Conservation (phyloP, 2,329 filamentous ascomycete species). For the Diaporthe helianthi region DNA sequence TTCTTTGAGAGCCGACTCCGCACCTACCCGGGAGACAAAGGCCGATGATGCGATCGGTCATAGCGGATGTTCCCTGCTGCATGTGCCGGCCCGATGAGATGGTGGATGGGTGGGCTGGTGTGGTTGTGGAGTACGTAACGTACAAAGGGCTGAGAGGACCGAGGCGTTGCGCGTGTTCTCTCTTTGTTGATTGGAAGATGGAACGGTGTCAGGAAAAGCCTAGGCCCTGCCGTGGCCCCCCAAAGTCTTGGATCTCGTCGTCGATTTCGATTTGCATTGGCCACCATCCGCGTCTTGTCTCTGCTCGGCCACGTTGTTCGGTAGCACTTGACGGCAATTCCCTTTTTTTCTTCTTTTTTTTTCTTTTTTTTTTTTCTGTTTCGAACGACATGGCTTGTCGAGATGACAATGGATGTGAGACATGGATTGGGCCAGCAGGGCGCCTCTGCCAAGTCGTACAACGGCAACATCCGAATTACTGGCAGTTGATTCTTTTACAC, state of each 20-base stretch:
- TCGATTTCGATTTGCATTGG: background rate
- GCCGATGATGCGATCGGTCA: background rate
- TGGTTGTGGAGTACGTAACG: background rate
- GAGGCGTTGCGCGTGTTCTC: background rate
- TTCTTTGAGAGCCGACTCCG: background rate
- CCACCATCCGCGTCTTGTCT: background rate
- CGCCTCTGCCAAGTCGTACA: background rate
- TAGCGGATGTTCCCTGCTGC: conserved; percentile 5
- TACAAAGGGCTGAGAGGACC: background rate
- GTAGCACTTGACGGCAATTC: conserved; percentile 1
- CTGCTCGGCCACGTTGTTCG: conserved; percentile 12
- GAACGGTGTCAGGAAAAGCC: no score
- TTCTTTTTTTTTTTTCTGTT: conserved; percentile 1
- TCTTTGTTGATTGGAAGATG: conserved; percentile 4
- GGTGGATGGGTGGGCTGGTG: background rate
- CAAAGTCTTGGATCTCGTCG: background rate
- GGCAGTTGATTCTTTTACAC: background rate
- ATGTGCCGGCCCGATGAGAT: conserved; percentile 11
- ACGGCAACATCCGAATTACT: conserved; percentile 23
- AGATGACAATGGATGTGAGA: conserved; percentile 17
- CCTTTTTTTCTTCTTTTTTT: background rate
- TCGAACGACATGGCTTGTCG: conserved; percentile 2
- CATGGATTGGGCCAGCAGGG: conserved; percentile 1
- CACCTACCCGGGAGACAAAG: background rate
- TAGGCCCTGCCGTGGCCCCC: background rate